phyloP scores from a whole-genome alignment of 2,329 filamentous ascomycete species.

The Fusarium sacchari region DNA sequence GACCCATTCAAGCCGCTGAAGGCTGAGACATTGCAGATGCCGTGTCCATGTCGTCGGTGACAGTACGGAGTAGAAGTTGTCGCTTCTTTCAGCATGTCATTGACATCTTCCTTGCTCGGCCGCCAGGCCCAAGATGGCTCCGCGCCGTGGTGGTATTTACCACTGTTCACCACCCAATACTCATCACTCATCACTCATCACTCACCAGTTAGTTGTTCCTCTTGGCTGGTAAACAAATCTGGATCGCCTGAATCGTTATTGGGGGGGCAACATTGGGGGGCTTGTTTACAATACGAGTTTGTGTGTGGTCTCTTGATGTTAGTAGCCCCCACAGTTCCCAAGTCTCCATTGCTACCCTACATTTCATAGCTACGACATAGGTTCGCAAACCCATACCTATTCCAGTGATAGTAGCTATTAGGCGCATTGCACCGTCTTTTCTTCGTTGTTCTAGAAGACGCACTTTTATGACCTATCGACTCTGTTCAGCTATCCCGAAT shows the following conservation, averaged over 20 bases:
- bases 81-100: slow-evolving; percentile 37
- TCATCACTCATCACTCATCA: slow-evolving; percentile 9
- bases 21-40: slow-evolving; percentile 37
- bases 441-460: slow-evolving; percentile 21
- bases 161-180: background rate
- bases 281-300: background rate
- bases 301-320: background rate
- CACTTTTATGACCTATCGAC: slow-evolving; percentile 2
- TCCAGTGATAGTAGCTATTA: background rate
- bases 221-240: background rate
- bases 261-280: background rate
- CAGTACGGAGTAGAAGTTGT: slow-evolving; percentile 18
- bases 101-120: slow-evolving; percentile 29
- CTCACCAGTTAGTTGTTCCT: slow-evolving; percentile 4
- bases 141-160: background rate
- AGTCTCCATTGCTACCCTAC: background rate
- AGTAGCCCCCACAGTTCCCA: background rate
- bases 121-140: slow-evolving; percentile 15
- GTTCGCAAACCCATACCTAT: slow-evolving; percentile 7
- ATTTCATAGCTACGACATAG: background rate
- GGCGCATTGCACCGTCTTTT: background rate
- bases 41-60: slow-evolving; percentile 41
- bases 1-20: slow-evolving; percentile 22
- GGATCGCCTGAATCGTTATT: background rate
- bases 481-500: background rate